These are phyloP conservation scores for Yarrowia sp. DNA, from an alignment of 805 yeast species.

Conservation along the genomic window DNA sequence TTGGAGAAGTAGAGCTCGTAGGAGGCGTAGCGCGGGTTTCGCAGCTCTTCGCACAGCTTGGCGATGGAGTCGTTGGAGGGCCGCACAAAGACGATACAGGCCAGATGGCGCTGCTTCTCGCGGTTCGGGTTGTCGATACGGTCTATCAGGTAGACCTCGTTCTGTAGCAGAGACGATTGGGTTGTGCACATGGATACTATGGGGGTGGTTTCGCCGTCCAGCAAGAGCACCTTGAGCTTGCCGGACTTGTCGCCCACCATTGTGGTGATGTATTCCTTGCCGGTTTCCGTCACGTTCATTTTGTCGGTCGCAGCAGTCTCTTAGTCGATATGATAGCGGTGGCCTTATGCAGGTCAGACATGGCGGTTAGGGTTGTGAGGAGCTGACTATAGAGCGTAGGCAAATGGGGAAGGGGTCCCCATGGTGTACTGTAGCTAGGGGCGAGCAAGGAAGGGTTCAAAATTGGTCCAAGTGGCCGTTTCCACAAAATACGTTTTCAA, in stretches of 20 bases:
- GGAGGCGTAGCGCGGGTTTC: slow-evolving; percentile 71
- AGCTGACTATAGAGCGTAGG: too few relatives aligned
- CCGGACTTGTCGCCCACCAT: slow-evolving; percentile 26
- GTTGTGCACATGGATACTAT: slow-evolving; percentile 86
- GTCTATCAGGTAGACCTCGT: slow-evolving; percentile 84
- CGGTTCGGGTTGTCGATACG: slow-evolving; percentile 55
- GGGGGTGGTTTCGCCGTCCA: slow-evolving; percentile 77
- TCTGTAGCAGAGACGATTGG: slow-evolving; percentile 75
- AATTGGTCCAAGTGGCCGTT: too few relatives aligned
- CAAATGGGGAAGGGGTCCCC: too few relatives aligned
- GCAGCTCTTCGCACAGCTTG: slow-evolving; percentile 61
- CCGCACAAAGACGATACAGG: slow-evolving; percentile 74
- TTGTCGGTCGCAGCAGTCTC: neutral
- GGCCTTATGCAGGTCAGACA: slow-evolving; percentile 16
- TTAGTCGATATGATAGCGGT: neutral
- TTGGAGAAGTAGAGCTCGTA: slow-evolving; percentile 80
- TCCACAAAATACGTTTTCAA: too few relatives aligned
- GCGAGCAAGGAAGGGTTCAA: too few relatives aligned
- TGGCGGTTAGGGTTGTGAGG: neutral
- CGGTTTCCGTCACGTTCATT: slow-evolving; percentile 25
- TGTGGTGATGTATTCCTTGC: slow-evolving; percentile 18
- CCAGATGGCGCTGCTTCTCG: slow-evolving; percentile 73
- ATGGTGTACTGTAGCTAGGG: too few relatives aligned
- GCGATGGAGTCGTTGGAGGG: slow-evolving; percentile 68
- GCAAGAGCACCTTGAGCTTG: slow-evolving; percentile 66